phyloP scores from a whole-genome alignment of 306 rosid species.

The Castanea sativa region DNA sequence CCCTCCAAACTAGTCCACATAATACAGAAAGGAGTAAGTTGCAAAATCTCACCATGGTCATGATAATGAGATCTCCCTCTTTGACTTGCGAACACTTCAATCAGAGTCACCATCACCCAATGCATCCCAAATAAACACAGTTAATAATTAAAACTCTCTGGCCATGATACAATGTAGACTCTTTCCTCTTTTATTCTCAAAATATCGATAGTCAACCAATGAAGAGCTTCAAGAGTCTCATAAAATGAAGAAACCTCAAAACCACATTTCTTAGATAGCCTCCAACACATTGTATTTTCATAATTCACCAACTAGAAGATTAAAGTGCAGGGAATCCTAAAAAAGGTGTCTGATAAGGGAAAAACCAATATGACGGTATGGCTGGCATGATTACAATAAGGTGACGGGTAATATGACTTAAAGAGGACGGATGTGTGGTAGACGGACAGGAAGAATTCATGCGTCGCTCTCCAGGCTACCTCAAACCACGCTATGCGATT shows the following conservation, averaged over 20 bases:
- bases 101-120: neutral
- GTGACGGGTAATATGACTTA: too few species aligned
- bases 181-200: neutral
- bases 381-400: too few species aligned
- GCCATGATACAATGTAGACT: neutral
- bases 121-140: neutral
- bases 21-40: neutral
- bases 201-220: neutral
- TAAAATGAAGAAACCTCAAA: neutral
- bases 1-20: neutral
- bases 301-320: too few species aligned
- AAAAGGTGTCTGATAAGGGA: neutral
- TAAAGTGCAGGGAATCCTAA: too few species aligned
- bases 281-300: too few species aligned
- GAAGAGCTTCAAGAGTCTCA: neutral
- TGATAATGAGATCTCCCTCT: neutral
- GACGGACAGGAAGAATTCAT: too few species aligned
- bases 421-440: too few species aligned
- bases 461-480: too few species aligned
- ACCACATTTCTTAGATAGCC: too few species aligned
- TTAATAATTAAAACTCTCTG: neutral
- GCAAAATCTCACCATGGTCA: neutral
- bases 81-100: neutral
- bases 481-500: too few species aligned
- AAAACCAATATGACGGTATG: too few species aligned